A percentile compares a stretch with the other conserved stretches of the same genome.
phyloP scores from a whole-genome alignment of 2,329 filamentous ascomycete genomes.

The Pseudogymnoascus sp. region DNA sequence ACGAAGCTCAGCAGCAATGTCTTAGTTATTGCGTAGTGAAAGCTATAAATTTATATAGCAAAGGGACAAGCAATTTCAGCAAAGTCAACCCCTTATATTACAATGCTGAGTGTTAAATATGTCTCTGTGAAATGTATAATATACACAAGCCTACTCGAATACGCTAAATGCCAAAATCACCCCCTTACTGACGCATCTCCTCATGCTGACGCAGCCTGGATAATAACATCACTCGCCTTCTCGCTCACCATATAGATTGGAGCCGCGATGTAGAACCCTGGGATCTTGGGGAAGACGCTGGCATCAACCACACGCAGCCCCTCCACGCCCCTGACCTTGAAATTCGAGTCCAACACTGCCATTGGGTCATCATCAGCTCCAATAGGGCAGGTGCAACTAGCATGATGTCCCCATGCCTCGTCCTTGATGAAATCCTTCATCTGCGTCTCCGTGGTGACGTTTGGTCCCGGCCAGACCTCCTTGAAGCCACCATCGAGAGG shows the following conservation, averaged over 20 bases:
- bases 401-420: slow-evolving; percentile 50
- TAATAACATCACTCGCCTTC: slow-evolving; percentile 54
- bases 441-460: slow-evolving; percentile 35
- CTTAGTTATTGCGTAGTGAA: background rate
- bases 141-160: background rate
- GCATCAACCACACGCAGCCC: slow-evolving; percentile 56
- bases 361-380: slow-evolving; percentile 45
- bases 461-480: slow-evolving; percentile 35
- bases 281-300: slow-evolving; percentile 45
- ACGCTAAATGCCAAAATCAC: background rate
- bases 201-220: background rate
- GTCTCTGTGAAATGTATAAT: background rate
- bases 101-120: background rate
- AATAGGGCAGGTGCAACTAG: slow-evolving; percentile 47
- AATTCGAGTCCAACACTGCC: slow-evolving; percentile 49
- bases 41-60: background rate
- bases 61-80: background rate
- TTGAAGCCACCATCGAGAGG: slow-evolving; percentile 37
- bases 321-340: slow-evolving; percentile 48
- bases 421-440: slow-evolving; percentile 42
- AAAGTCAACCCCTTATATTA: background rate
- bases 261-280: slow-evolving; percentile 43
- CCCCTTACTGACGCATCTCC: background rate
- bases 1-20: too few species aligned
- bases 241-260: slow-evolving; percentile 50